These are phyloP conservation scores for Apiotrichum laibachii DNA, from an alignment of 1,284 basidiomycete genomes.

Conservation along the genomic window DNA sequence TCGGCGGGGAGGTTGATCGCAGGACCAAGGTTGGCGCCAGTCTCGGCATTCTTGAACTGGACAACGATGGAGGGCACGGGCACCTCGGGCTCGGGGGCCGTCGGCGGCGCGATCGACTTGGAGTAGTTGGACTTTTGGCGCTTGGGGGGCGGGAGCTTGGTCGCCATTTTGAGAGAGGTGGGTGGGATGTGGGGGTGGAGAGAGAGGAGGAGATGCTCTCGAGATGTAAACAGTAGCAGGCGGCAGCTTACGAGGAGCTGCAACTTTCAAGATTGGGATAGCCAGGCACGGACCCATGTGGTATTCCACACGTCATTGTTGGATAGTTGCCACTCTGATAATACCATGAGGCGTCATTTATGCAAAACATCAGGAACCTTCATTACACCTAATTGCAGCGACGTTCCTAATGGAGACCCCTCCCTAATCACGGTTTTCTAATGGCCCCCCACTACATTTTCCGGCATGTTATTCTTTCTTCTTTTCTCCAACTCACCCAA, in stretches of 20 bases:
- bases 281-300: neutral
- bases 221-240: neutral
- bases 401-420: no score
- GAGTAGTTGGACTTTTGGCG: conserved; percentile 76
- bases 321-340: neutral
- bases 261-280: neutral
- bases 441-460: neutral
- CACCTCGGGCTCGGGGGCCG: conserved; percentile 57
- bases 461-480: conserved; percentile 12
- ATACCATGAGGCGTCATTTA: neutral
- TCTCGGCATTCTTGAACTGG: conserved; percentile 84
- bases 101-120: conserved; percentile 39
- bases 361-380: neutral
- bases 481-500: conserved; percentile 10
- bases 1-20: conserved; percentile 83
- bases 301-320: neutral
- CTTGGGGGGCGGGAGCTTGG: conserved; percentile 78
- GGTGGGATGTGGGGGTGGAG: neutral
- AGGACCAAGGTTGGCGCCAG: conserved; percentile 74
- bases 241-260: neutral
- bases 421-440: no score
- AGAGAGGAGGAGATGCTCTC: neutral
- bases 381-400: no score
- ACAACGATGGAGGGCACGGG: conserved; percentile 71
- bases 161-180: conserved; percentile 60